These are phyloP conservation scores for Solanum virginianum DNA, from an alignment of 257 asterid species.

Conservation along the genomic window DNA sequence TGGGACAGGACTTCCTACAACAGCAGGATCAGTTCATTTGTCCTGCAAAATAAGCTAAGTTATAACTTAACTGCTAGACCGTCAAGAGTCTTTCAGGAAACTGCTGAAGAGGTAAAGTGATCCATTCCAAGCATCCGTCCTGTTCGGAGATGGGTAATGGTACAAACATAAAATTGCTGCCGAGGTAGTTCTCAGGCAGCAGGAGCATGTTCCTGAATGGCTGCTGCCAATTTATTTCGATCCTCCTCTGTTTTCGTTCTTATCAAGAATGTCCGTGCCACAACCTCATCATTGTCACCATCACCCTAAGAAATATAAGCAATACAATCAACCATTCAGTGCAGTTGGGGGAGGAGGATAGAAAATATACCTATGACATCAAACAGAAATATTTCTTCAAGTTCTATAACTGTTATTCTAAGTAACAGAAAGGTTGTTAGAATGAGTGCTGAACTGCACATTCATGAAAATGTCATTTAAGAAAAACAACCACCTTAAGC, in stretches of 20 bases:
- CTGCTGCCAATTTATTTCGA: slow-evolving; percentile 69
- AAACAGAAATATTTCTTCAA: not conserved
- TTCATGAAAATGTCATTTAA: not conserved
- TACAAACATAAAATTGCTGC: slow-evolving; percentile 26
- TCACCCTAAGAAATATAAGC: slow-evolving; percentile 30
- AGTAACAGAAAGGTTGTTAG: not conserved
- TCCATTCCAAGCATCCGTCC: not conserved
- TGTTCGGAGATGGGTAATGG: not conserved
- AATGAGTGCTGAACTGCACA: not conserved
- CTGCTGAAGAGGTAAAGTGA: not conserved
- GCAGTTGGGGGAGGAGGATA: not conserved
- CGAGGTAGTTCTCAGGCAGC: slow-evolving; percentile 27
- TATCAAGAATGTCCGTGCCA: slow-evolving; percentile 72
- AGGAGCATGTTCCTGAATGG: slow-evolving; percentile 76
- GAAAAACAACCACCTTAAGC: not conserved
- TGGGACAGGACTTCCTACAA: not conserved
- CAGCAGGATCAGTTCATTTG: not conserved
- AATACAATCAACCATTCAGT: not conserved
- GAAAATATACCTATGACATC: not conserved
- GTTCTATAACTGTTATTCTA: not conserved
- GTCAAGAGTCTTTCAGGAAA: not conserved
- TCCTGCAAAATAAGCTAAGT: not conserved
- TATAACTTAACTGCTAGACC: not conserved
- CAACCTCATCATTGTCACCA: slow-evolving; percentile 43
- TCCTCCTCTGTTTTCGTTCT: slow-evolving; percentile 63